Conservation (phyloP, 2,329 filamentous ascomycete genomes). For the Colletotrichum lentis region DNA sequence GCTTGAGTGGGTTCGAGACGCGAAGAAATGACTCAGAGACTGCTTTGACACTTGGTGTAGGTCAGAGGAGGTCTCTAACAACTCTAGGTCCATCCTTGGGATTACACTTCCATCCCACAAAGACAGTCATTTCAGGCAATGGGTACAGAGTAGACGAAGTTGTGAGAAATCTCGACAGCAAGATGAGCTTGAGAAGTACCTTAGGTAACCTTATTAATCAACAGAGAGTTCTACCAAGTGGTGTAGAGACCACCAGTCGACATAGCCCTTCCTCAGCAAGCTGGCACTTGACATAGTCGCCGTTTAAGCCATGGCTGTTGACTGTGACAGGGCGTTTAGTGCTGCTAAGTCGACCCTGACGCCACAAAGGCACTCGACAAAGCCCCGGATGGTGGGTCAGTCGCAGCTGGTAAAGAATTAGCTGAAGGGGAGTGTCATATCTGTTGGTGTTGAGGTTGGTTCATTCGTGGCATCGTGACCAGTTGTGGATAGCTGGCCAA, state of each 20-base stretch:
- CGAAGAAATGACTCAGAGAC: not conserved
- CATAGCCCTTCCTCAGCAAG: not conserved
- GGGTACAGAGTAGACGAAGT: not conserved
- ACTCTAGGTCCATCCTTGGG: not conserved
- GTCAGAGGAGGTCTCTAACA: not conserved
- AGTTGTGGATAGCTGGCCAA: not conserved
- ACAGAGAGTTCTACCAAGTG: not conserved
- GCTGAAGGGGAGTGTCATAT: not conserved
- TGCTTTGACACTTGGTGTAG: not conserved
- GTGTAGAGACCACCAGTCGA: not conserved
- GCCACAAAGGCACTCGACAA: not conserved
- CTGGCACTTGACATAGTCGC: not conserved
- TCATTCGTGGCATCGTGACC: not conserved
- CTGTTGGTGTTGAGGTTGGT: not conserved
- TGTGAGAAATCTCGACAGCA: not conserved
- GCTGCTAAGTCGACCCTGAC: not conserved
- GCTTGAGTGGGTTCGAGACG: not conserved
- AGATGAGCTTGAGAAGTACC: not conserved
- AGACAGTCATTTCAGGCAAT: not conserved
- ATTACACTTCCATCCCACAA: not conserved
- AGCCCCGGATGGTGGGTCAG: not conserved
- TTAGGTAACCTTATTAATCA: not conserved
- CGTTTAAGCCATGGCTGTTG: not conserved
- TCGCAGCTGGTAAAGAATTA: not conserved
- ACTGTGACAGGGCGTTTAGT: not conserved